Base-by-base conservation (phyloP, 75 land plant species). In the Picea glauca region DNA sequence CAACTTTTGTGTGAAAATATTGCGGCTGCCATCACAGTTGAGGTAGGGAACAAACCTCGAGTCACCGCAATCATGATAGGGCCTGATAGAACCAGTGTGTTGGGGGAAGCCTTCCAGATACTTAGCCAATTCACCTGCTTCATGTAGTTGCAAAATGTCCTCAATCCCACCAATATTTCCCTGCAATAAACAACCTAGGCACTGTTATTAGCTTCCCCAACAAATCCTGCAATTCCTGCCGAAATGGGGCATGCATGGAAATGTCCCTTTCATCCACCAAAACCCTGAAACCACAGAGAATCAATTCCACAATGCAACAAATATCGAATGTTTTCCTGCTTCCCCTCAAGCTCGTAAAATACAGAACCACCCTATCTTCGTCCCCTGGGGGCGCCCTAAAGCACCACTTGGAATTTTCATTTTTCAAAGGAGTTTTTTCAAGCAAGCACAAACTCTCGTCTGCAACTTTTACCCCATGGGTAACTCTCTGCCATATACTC, bases 11-110 rank as follows among this genome's bases (percentile, higher is more conserved):
- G 79, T 76, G 50, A 80, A 86, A 0, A 90, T 78, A 77, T 93
- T 93, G 79, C 93, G 86, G 72, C 93, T 93, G 13, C 95, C 95
- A 23, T 83, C 81, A 80, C 95, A 93, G 0, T 83, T 85, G 59
- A 84, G 82, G 81, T 93, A 90, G 0, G 87, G 91, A 58, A 93
- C 83, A 68, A 93, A 93, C 78, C 93, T 79, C 40, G 88, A 38
- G 64, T 88, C 98, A 13, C 91, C 95, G 74, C 95, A 93, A 0
- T 81, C 83, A 70, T 93, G 81, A 76, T 88, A 31, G 38, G 3
- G 3, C 38, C 38, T 35, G 38, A 3, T 35, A 35, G 38, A 35
- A 54, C 40, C 58, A 35, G 38, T 35, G 38, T 35, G 38, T 0
- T 0, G 3, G 17, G 85, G 81, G 38, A 82, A 84, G 15, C 87